Evolutionary conservation across 805 yeast genomes (phyloP), one percentile per base, ranked within the genome.

Genomic region (Monosporozyma yasuniensis): DNA sequence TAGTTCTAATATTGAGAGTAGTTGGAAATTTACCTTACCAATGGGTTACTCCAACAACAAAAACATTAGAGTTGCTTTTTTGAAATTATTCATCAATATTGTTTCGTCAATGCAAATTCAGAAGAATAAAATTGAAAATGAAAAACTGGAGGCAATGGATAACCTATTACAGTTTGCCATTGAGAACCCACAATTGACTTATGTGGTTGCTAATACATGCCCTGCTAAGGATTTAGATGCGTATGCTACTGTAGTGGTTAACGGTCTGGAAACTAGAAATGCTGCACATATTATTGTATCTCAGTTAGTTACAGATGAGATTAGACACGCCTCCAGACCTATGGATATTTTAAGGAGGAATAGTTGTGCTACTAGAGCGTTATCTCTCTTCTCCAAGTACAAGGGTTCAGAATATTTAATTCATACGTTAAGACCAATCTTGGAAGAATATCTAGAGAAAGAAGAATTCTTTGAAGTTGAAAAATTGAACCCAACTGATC

Each of bases 331-430:
- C 0, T 66, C 77, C 1, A 76, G 83, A 52, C 77, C 85, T 18
- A 78, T 85, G 28, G 93, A 86, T 60, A 79, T 88, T 28, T 72
- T 88, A 57, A 75, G 96, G 58, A 76, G 93, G 48, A 88, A 88
- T 63, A 82, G 90, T 47, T 84, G 87, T 35, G 85, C 93, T 30
- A 87, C 96, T 0, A 76, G 89, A 57, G 73, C 87, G 47, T 71
- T 87, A 47, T 82, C 90, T 0, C 70, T 84, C 14, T 80, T 82
- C 56, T 86, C 93, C 0, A 78, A 81, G 56, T 71, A 75, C n/a
- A 76, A 79, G 56, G 95, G 95, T 0, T 62, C 65, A 21, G 77
- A 72, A 0, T 87, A 85, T 61, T 68, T 88, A 45, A 61, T 68
- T 1, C 50, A 63, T 3, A 75, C 81, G 0, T 66, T 87, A 46